Evolutionary conservation across 2,329 filamentous ascomycete genomes (phyloP).

Genomic region (Alternaria arborescens): DNA sequence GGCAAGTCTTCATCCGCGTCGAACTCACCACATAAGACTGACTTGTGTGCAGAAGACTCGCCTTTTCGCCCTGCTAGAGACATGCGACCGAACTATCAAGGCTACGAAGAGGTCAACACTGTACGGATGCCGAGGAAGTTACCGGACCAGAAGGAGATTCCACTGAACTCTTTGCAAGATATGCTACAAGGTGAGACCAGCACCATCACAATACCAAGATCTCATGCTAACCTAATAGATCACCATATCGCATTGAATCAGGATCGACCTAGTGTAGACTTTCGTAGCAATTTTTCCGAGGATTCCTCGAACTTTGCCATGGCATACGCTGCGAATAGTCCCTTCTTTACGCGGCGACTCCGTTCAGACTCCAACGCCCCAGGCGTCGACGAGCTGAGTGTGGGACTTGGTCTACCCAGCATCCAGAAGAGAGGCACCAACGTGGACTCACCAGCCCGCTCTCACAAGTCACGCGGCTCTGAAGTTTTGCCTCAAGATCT

Average conservation of each 20-base stretch:
- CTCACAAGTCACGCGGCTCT: conserved; percentile 8
- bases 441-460: conserved; percentile 1
- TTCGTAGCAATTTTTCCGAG: neutral
- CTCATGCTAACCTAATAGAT: conserved; percentile 1
- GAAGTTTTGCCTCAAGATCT: conserved; percentile 12
- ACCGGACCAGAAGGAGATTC: neutral
- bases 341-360: neutral
- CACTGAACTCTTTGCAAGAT: conserved; percentile 4
- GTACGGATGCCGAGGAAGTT: neutral
- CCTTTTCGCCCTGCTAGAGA: conserved; percentile 8
- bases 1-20: neutral
- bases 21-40: neutral
- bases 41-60: conserved; percentile 12
- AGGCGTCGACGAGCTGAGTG: conserved; percentile 29
- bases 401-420: conserved; percentile 23
- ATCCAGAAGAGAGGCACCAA: neutral
- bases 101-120: neutral
- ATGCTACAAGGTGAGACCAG: conserved; percentile 5
- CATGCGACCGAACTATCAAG: conserved; percentile 6
- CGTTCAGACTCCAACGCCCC: conserved; percentile 12
- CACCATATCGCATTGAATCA: conserved; percentile 2
- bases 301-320: neutral
- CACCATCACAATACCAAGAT: neutral
- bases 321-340: neutral
- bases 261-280: neutral